Percentiles rank a stretch among this genome's conserved stretches.
phyloP scores from a whole-genome alignment of 2,329 filamentous ascomycete genomes.

The Verticillium tricorpus region DNA sequence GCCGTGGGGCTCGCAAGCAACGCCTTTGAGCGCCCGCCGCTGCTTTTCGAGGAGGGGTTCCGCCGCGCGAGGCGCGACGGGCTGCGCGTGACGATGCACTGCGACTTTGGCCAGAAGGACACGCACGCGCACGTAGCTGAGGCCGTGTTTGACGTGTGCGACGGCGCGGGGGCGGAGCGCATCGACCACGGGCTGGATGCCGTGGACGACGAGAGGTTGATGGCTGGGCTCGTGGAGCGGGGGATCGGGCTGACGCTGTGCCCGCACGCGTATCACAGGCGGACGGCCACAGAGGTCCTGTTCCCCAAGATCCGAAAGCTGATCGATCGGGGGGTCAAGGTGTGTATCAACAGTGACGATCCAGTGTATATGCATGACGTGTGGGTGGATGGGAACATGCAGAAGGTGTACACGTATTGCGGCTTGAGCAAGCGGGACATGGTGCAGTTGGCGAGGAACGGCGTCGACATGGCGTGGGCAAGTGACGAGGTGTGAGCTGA shows the following conservation, averaged over 20 bases:
- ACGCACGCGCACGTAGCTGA: conserved; percentile 37
- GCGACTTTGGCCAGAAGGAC: conserved; percentile 46
- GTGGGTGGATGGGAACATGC: conserved; percentile 43
- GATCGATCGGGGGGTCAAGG: conserved; percentile 58
- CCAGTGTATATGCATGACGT: conserved; percentile 58
- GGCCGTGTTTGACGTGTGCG: conserved; percentile 23
- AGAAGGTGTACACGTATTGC: conserved; percentile 36
- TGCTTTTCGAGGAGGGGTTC: conserved; percentile 37
- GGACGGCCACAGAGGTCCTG: conserved; percentile 34
- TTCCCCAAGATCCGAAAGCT: conserved; percentile 52
- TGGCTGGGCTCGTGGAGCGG: conserved; percentile 52
- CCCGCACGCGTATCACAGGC: conserved; percentile 45
- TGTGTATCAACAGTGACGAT: conserved; percentile 71
- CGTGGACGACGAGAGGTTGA: conserved; percentile 53
- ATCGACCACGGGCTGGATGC: conserved; percentile 74
- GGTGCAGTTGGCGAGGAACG: conserved; percentile 33
- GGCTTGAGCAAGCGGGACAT: conserved; percentile 35
- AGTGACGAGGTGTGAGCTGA: conserved; percentile 24
- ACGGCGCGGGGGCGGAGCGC: conserved; percentile 45
- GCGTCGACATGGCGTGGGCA: conserved; percentile 43
- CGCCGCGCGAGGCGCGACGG: conserved; percentile 30
- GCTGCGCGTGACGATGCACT: conserved; percentile 42
- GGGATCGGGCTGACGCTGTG: conserved; percentile 65
- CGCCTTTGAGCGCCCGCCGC: conserved; percentile 38
- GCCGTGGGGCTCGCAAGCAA: conserved; percentile 43